These are phyloP conservation scores for Aspergillus sp. DNA, from an alignment of 2,329 filamentous ascomycete species.

Conservation along the genomic window DNA sequence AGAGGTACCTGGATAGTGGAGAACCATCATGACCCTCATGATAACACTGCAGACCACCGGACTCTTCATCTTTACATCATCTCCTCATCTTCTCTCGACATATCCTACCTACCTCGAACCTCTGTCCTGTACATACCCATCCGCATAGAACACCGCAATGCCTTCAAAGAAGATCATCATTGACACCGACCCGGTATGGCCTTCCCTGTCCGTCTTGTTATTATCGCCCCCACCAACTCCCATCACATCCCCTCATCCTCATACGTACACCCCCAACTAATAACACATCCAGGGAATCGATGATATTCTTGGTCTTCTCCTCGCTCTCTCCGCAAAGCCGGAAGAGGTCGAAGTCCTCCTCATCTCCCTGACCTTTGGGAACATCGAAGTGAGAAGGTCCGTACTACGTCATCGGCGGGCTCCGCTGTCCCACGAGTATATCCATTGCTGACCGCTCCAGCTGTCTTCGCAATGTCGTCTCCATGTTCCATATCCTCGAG, in stretches of 20 bases:
- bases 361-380: slow-evolving; percentile 89
- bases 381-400: slow-evolving; percentile 81
- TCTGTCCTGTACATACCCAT: background rate
- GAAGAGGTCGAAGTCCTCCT: slow-evolving; percentile 85
- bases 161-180: slow-evolving; percentile 75
- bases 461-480: slow-evolving; percentile 84
- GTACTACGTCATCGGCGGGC: slow-evolving; percentile 13
- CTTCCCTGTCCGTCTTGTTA: background rate
- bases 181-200: slow-evolving; percentile 82
- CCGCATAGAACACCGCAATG: background rate
- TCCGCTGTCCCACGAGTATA: background rate
- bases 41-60: too few species aligned
- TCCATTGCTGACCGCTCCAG: slow-evolving; percentile 41
- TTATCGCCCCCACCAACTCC: background rate
- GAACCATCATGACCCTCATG: too few species aligned
- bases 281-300: slow-evolving; percentile 64
- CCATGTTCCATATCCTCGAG: slow-evolving; percentile 87
- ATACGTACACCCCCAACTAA: background rate
- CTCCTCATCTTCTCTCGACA: too few species aligned
- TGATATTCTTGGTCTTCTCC: slow-evolving; percentile 82
- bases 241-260: background rate
- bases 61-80: too few species aligned
- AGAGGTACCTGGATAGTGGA: background rate
- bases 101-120: background rate
- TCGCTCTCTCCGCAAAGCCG: slow-evolving; percentile 76